Percentiles rank a stretch among this genome's conserved stretches.
These are phyloP conservation scores for Lachancea sp. DNA, from an alignment of 805 yeast species.

Conservation along the genomic window DNA sequence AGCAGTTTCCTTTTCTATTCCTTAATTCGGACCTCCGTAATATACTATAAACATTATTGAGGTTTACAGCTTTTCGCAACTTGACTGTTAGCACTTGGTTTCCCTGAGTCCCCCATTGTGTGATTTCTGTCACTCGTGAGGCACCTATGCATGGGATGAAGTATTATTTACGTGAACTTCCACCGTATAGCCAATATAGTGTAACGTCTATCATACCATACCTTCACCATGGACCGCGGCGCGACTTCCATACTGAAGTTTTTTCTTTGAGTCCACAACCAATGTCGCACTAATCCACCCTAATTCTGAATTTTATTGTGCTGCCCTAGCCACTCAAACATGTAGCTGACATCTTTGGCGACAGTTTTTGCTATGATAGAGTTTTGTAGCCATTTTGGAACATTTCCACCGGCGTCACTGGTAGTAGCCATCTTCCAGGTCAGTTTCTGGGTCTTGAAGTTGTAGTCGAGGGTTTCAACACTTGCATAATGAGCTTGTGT, in stretches of 20 bases:
- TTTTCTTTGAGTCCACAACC: slow-evolving; percentile 3
- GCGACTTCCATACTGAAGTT: slow-evolving; percentile 36
- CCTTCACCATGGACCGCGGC: slow-evolving; percentile 38
- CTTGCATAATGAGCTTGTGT: slow-evolving; percentile 35
- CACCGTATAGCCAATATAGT: slow-evolving; percentile 29
- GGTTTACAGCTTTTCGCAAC: too few species aligned
- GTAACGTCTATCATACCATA: slow-evolving; percentile 37
- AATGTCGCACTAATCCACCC: not conserved
- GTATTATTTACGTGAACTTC: not conserved
- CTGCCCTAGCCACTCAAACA: slow-evolving; percentile 23
- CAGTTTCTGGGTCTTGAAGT: slow-evolving; percentile 14
- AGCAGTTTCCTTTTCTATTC: too few species aligned
- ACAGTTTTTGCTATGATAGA: slow-evolving; percentile 36
- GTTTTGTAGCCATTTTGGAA: slow-evolving; percentile 38
- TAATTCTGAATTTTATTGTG: not conserved
- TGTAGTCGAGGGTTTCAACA: slow-evolving; percentile 31
- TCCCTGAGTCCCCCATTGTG: too few species aligned
- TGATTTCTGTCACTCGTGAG: not conserved
- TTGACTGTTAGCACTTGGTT: too few species aligned
- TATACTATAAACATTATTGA: too few species aligned
- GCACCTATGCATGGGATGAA: not conserved
- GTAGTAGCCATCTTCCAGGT: slow-evolving; percentile 37
- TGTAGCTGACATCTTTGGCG: slow-evolving; percentile 36
- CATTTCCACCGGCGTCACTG: slow-evolving; percentile 38
- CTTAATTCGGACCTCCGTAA: too few species aligned